These are phyloP conservation scores for Ilex paraguariensis DNA, from an alignment of 305 asterid genomes.

Conservation along the genomic window DNA sequence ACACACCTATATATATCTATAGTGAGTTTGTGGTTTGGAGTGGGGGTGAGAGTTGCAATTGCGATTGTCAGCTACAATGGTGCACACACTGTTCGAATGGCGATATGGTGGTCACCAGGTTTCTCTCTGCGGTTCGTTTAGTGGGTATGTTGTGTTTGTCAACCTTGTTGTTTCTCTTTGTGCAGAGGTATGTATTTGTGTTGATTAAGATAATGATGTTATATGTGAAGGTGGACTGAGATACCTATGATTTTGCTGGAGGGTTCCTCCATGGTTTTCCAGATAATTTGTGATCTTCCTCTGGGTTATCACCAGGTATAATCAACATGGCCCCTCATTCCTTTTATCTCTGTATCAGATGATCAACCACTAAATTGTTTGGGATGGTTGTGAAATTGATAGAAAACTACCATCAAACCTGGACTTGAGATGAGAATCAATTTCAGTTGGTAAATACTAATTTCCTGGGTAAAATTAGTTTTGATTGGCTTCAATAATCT, in stretches of 20 bases:
- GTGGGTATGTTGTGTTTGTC: slow-evolving; percentile 36
- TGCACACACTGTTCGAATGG: slow-evolving; percentile 58
- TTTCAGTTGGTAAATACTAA: too few species aligned
- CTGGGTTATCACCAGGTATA: slow-evolving; percentile 68
- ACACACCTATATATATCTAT: too few species aligned
- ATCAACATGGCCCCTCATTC: not conserved
- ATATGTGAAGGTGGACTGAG: slow-evolving; percentile 53
- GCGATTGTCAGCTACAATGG: slow-evolving; percentile 27
- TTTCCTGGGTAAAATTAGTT: too few species aligned
- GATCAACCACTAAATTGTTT: not conserved
- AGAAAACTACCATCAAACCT: not conserved
- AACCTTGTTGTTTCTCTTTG: not conserved
- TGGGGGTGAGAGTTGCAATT: too few species aligned
- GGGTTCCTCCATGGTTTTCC: slow-evolving; percentile 44
- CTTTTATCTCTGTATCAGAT: not conserved
- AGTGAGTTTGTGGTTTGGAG: too few species aligned
- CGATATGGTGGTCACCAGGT: slow-evolving; percentile 60
- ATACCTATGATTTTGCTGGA: slow-evolving; percentile 39
- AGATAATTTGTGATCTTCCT: slow-evolving; percentile 51
- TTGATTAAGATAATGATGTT: slow-evolving; percentile 3
- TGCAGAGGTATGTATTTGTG: not conserved
- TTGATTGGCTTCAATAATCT: too few species aligned
- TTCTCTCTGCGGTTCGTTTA: slow-evolving; percentile 50
- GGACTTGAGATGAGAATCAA: not conserved
- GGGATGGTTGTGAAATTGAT: not conserved